phyloP scores from a whole-genome alignment of 73 alveolate genomes.

The Durusdinium trenchii region DNA sequence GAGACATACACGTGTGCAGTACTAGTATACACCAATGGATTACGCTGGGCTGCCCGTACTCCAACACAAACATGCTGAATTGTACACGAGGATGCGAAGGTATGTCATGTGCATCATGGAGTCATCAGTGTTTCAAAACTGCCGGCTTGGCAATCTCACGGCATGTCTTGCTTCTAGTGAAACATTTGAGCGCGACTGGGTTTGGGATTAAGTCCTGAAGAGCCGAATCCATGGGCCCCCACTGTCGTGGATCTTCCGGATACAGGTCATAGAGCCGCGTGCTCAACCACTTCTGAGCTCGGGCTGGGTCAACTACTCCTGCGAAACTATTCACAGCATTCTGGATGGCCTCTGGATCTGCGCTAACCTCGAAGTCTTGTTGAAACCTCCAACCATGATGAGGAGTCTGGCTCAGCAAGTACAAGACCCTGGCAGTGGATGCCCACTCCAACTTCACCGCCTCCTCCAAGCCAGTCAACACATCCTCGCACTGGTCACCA shows the following conservation, averaged over 20 bases:
- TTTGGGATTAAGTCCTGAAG: not conserved
- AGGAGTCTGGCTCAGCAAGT: constrained; percentile 55
- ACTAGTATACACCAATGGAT: no score
- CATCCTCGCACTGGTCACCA: constrained; percentile 62
- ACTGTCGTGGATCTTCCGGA: constrained; percentile 68
- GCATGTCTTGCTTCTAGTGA: no score
- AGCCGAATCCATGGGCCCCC: constrained; percentile 42
- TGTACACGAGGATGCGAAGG: no score
- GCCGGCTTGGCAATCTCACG: not conserved
- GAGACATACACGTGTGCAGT: no score
- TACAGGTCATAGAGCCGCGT: constrained; percentile 37
- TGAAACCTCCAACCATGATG: constrained; percentile 89
- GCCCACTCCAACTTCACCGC: constrained; percentile 40
- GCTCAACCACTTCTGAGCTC: not conserved
- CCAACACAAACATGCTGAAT: no score
- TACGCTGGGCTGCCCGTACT: no score
- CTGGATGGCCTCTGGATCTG: not conserved
- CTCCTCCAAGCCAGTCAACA: constrained; percentile 53
- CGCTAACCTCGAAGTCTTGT: not conserved
- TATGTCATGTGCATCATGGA: not conserved
- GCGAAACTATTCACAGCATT: constrained; percentile 12
- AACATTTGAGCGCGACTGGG: not conserved
- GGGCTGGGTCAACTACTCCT: not conserved
- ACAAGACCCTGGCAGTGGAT: constrained; percentile 54
- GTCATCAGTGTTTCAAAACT: not conserved